Evolutionary conservation across 1,284 basidiomycete genomes (phyloP), one percentile per base, ranked within the genome.

Genomic region (Marasmius tenuissimus): DNA sequence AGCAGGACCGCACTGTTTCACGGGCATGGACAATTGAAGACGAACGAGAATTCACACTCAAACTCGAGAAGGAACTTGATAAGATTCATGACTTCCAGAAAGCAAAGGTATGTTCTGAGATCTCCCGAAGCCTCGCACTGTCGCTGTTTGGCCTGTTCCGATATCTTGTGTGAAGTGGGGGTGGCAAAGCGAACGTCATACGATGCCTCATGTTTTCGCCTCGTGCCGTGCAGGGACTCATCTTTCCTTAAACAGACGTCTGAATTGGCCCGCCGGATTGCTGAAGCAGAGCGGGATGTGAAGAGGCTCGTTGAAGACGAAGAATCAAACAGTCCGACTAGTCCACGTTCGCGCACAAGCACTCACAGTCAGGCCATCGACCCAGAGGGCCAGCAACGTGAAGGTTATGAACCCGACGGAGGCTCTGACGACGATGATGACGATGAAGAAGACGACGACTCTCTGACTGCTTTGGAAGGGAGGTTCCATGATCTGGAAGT

Each of bases 71-170:
- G 64, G 96, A 99, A 78, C 84, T 99, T 51, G 93, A 97, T 72
- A 99, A 99, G 81, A 92, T 98, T 61, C 93, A 98, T 71, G 89
- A 91, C 70, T 99, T 99, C 75, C 97, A 99, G 73, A 93, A 91
- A 71, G 78, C 84, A 52, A 99, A 98, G 86, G 94, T 90, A 56
- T 63, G 80, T 69, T 53, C 34, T 22, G 40, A 38, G 11, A 10
- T 37, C 18, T 20, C 27, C 27, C 27, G 27, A 27, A 27, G 2
- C 27, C 4, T 27, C 20, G 4, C 12, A 61, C 61, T 35, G 60
- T 59, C 38, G 27, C 12, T 48, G 61, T 40, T 57, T 59, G 42
- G 40, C 49, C 48, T 56, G 56, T 18, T 33, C 56, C 40, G n/a
- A 22, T n/a, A 48, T n/a, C 34, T 47, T 3, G 5, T 49, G 18